Percentiles rank a stretch among this genome's conserved stretches.
Evolutionary conservation across 2,329 filamentous ascomycete genomes (phyloP).

Genomic region (Cercospora sojina): DNA sequence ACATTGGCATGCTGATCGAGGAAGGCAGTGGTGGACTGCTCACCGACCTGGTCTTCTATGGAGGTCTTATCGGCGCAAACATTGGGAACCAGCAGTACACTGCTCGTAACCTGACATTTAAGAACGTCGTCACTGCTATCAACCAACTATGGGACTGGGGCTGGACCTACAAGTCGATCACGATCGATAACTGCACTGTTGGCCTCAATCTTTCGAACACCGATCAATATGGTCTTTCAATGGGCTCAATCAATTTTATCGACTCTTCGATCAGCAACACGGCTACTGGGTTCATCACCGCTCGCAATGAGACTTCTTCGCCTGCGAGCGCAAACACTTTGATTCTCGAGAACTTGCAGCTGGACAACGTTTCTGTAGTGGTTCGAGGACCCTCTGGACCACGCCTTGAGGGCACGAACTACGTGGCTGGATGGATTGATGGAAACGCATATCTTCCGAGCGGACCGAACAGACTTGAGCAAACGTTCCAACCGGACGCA

Average conservation of each 20-base stretch:
- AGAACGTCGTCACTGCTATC: background rate
- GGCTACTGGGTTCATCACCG: constrained; percentile 51
- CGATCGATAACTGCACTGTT: background rate
- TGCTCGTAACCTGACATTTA: background rate
- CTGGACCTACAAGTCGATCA: background rate
- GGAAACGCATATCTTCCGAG: constrained; percentile 47
- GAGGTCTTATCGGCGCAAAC: constrained; percentile 29
- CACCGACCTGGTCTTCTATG: constrained; percentile 47
- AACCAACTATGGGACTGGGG: background rate
- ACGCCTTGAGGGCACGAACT: constrained; percentile 31
- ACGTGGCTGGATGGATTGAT: constrained; percentile 45
- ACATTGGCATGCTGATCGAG: constrained; percentile 48
- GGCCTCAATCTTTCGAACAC: constrained; percentile 40
- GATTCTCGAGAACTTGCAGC: constrained; percentile 56
- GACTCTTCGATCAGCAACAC: constrained; percentile 56
- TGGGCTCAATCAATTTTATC: constrained; percentile 57
- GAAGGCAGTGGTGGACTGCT: constrained; percentile 48
- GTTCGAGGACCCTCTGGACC: constrained; percentile 42
- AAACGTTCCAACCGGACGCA: constrained; percentile 45
- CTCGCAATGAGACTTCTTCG: constrained; percentile 44
- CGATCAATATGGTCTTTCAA: constrained; percentile 44
- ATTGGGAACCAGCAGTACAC: background rate
- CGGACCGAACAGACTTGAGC: constrained; percentile 47
- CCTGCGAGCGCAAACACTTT: constrained; percentile 50
- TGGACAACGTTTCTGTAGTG: constrained; percentile 52